Evolutionary conservation across 2,329 filamentous ascomycete species (phyloP), one percentile per base, ranked within the genome.

Genomic region (Phaeomoniella chlamydospora): DNA sequence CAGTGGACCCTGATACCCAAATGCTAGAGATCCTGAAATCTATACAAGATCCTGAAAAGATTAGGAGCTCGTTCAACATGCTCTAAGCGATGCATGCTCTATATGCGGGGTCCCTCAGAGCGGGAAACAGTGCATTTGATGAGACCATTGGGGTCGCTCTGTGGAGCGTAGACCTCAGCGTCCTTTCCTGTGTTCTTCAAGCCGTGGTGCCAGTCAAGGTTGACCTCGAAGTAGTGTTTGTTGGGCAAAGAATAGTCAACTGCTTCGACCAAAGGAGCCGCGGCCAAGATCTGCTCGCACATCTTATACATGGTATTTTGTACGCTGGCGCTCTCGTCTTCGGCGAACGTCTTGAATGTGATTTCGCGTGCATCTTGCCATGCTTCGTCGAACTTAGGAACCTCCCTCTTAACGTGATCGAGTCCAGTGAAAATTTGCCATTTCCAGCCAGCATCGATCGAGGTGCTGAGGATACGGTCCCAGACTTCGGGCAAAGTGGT

Each of bases 251-350:
- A 69, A 56, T 94, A 96, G 49, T 80, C 73, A 30, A 90, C 83
- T 15, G 70, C 67, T 31, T 79, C 72, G 15, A 86, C 72, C 43
- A 77, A 67, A 11, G 85, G 80, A 15, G 77, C 81, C 15, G 68
- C 74, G 5, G 72, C 79, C 36, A 98, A 67, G 46, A 98, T 94
- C 57, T 79, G 67, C 57, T 88, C 80, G 49, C 74, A 77, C 88
- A 98, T 98, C 68, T 94, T 92, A 68, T 94, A 98, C 90, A 98
- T 96, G 41, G 88, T 96, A 49, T 78, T 79, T 64, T 98, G 90
- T 15, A 98, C 90, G 49, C 84, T 93, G 33, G 90, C 83, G 50
- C 84, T 93, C 53, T 86, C 70, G 52, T 98, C 87, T 52, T 79
- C 74, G 30, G 90, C 88, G 52, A 98, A 98, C 0, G 77, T 82